Evolutionary conservation across 768 basidiomycete species (phyloP).

Genomic region (Leucosporidium yakuticum): DNA sequence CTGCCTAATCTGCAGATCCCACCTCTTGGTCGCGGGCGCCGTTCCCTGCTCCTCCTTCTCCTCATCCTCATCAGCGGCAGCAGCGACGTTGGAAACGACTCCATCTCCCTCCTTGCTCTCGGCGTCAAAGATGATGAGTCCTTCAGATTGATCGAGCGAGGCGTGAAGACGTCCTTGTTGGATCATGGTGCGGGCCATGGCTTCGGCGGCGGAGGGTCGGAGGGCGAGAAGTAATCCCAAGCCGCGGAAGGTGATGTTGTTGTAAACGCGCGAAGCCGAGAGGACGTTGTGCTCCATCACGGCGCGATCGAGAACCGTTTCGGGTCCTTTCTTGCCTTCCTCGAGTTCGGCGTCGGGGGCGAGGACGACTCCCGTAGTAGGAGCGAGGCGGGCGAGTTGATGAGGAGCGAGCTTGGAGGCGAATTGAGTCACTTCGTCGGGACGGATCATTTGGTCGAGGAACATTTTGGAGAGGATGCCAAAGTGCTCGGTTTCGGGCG

Average conservation of each 20-base stretch:
- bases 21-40: slow-evolving; percentile 83
- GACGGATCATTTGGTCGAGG: slow-evolving; percentile 89
- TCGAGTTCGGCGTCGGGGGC: slow-evolving; percentile 51
- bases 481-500: slow-evolving; percentile 67
- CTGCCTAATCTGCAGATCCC: slow-evolving; percentile 55
- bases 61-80: slow-evolving; percentile 21
- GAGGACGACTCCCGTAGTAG: slow-evolving; percentile 65
- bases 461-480: slow-evolving; percentile 97
- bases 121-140: slow-evolving; percentile 91
- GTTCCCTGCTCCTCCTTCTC: slow-evolving; percentile 65
- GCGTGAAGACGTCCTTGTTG: slow-evolving; percentile 84
- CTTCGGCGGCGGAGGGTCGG: slow-evolving; percentile 87
- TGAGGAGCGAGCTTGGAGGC: slow-evolving; percentile 80
- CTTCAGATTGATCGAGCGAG: slow-evolving; percentile 91
- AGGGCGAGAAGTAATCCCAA: slow-evolving; percentile 82
- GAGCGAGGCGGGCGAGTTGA: slow-evolving; percentile 85
- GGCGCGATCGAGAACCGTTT: slow-evolving; percentile 91
- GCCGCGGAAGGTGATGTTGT: slow-evolving; percentile 94
- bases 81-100: slow-evolving; percentile 43
- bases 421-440: slow-evolving; percentile 82
- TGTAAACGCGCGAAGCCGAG: slow-evolving; percentile 93
- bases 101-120: slow-evolving; percentile 91
- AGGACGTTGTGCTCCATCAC: slow-evolving; percentile 98
- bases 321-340: slow-evolving; percentile 69
- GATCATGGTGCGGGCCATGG: slow-evolving; percentile 97